phyloP scores from a whole-genome alignment of 257 asterid species.

The Gentiana macrophylla region DNA sequence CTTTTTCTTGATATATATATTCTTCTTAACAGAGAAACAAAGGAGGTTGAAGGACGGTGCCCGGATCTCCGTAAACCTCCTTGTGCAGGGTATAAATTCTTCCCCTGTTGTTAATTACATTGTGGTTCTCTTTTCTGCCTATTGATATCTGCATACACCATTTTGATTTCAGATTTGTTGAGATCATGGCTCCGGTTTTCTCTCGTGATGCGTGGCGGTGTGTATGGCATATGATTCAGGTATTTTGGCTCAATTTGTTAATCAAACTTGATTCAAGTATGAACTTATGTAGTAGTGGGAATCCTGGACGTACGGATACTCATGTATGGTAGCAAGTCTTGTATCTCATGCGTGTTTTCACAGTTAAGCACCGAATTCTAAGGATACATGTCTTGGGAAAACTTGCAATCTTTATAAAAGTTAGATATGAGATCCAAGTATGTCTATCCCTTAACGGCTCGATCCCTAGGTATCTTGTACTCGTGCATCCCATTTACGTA shows the following conservation, averaged over 20 bases:
- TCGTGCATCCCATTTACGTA: no score
- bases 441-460: no score
- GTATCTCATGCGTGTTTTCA: no score
- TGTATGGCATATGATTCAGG: conserved; percentile 96
- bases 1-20: background rate
- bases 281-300: no score
- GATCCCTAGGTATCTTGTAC: no score
- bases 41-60: conserved; percentile 81
- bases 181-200: conserved; percentile 93
- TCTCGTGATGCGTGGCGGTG: conserved; percentile 93
- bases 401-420: no score
- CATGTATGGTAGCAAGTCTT: no score
- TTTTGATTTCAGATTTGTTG: conserved; percentile 52
- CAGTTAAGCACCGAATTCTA: no score
- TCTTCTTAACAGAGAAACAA: conserved; percentile 41
- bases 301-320: no score
- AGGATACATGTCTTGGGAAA: no score
- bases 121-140: background rate
- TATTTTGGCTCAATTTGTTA: background rate
- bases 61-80: conserved; percentile 76
- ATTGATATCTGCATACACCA: background rate
- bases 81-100: conserved; percentile 65
- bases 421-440: no score
- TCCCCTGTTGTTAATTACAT: background rate
- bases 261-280: no score